Evolutionary conservation across 2,329 filamentous ascomycete species (phyloP).

Genomic region (Mollisiaceae sp.): DNA sequence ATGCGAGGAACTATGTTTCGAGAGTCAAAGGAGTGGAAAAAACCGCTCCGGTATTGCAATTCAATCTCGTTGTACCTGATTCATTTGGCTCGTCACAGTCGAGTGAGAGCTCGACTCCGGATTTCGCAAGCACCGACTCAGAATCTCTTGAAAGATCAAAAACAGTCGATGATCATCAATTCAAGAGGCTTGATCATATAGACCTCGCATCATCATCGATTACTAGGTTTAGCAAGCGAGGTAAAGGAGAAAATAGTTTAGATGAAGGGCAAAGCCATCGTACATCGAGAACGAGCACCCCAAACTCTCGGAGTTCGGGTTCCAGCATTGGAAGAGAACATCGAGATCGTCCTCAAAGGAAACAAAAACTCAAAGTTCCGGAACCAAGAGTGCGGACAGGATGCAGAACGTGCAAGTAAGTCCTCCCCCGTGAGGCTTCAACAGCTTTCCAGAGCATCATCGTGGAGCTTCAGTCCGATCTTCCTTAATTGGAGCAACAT

Average conservation of each 20-base stretch:
- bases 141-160: not conserved
- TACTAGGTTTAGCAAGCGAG: not conserved
- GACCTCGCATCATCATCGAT: not conserved
- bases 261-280: not conserved
- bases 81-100: slow-evolving; percentile 4
- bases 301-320: not conserved
- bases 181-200: not conserved
- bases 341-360: not conserved
- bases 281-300: not conserved
- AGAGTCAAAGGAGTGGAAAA: slow-evolving; percentile 1
- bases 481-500: not conserved
- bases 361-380: not conserved
- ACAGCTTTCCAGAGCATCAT: not conserved
- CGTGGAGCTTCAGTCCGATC: not conserved
- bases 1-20: slow-evolving; percentile 17
- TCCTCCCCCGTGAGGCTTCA: not conserved
- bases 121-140: not conserved
- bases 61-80: slow-evolving; percentile 11
- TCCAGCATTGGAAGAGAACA: not conserved
- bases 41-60: not conserved
- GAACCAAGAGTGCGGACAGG: slow-evolving; percentile 16
- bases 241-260: not conserved
- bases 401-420: slow-evolving; percentile 23
- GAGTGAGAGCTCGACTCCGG: not conserved
- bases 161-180: not conserved